phyloP scores from a whole-genome alignment of 2,329 filamentous ascomycete genomes.

The Cucurbitaria berberidis region DNA sequence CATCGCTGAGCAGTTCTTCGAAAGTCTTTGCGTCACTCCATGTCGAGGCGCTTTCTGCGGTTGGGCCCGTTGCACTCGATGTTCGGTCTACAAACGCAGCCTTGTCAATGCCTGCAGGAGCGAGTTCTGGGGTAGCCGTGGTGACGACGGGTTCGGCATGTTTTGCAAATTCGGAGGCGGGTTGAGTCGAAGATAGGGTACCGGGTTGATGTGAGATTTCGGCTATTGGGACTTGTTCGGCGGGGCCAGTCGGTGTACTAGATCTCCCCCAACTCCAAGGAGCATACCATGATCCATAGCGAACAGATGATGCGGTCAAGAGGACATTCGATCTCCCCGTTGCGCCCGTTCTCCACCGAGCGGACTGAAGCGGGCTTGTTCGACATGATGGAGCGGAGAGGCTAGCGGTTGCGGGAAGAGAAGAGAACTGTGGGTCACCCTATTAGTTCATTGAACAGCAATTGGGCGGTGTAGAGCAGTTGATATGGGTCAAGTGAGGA shows the following conservation, averaged over 20 bases:
- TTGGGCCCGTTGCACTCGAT: conserved; percentile 17
- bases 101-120: conserved; percentile 47
- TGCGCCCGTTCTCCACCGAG: conserved; percentile 35
- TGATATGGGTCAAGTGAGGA: not conserved
- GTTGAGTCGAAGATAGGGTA: not conserved
- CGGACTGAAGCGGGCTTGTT: conserved; percentile 33
- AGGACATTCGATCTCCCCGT: conserved; percentile 18
- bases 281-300: conserved; percentile 44
- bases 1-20: conserved; percentile 27
- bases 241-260: conserved; percentile 25
- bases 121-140: conserved; percentile 40
- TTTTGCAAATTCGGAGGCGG: conserved; percentile 11
- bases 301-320: conserved; percentile 33
- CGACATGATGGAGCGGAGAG: conserved; percentile 29
- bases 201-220: conserved; percentile 23
- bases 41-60: conserved; percentile 10
- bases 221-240: conserved; percentile 24
- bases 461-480: not conserved
- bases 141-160: conserved; percentile 32
- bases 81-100: conserved; percentile 31
- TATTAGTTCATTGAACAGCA: conserved; percentile 12
- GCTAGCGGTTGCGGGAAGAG: conserved; percentile 28
- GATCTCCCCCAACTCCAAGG: conserved; percentile 45
- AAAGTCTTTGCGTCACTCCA: conserved; percentile 21
- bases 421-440: conserved; percentile 39